phyloP scores from a whole-genome alignment of 495 filamentous ascomycete species.

The Glonium stellatum region DNA sequence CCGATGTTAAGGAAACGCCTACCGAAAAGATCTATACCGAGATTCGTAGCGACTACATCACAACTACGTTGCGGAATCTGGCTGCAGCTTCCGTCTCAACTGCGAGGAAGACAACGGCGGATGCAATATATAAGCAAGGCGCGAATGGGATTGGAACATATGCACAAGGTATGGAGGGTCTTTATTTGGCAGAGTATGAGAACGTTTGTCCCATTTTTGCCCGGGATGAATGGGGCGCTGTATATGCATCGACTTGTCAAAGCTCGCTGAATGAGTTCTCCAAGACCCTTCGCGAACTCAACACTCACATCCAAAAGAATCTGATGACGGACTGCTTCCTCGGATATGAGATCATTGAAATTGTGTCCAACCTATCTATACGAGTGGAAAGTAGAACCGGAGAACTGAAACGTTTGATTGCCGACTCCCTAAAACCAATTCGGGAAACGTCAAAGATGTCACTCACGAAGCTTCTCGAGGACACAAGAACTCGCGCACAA shows the following conservation, averaged over 20 bases:
- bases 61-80: conserved; percentile 70
- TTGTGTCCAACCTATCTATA: conserved; percentile 72
- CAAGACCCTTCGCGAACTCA: conserved; percentile 80
- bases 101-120: conserved; percentile 67
- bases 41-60: conserved; percentile 76
- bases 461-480: conserved; percentile 75
- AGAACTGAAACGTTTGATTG: conserved; percentile 74
- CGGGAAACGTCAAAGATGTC: conserved; percentile 87
- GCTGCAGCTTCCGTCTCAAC: conserved; percentile 84
- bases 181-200: conserved; percentile 81
- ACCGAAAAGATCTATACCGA: conserved; percentile 78
- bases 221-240: conserved; percentile 71
- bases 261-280: conserved; percentile 70
- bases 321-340: conserved; percentile 91
- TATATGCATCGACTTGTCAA: conserved; percentile 70
- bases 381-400: conserved; percentile 74
- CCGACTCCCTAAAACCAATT: conserved; percentile 79
- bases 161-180: conserved; percentile 73
- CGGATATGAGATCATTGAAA: conserved; percentile 91
- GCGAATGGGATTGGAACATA: conserved; percentile 91
- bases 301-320: conserved; percentile 78
- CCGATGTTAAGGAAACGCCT: conserved; percentile 44
- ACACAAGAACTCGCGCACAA: conserved; percentile 64
- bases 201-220: conserved; percentile 79
- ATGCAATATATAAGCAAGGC: conserved; percentile 81